Conservation (phyloP, 306 rosid species). For the Rosa chinensis region DNA sequence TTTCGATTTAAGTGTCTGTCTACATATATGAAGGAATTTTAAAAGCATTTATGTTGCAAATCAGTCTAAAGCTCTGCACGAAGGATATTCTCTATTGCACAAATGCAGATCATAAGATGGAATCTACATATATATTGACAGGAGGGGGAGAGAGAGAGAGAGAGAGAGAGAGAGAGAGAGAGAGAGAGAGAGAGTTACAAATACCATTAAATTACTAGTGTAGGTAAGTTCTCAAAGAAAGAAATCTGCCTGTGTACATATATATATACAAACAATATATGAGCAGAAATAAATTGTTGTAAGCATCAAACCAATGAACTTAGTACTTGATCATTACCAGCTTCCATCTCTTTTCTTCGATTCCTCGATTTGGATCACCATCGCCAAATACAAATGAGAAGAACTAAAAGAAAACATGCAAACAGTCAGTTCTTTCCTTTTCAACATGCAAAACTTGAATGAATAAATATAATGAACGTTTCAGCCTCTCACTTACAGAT, state of each 20-base stretch:
- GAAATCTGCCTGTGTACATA: too few relatives aligned
- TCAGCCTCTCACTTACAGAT: slow-evolving; percentile 61
- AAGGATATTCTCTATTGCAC: background rate
- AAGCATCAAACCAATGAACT: slow-evolving; percentile 67
- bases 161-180: too few relatives aligned
- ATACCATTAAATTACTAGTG: too few relatives aligned
- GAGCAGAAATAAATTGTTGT: slow-evolving; percentile 30
- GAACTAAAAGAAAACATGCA: slow-evolving; percentile 46
- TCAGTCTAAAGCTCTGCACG: background rate
- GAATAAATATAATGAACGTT: slow-evolving; percentile 18
- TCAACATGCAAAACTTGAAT: slow-evolving; percentile 18
- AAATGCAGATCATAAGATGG: background rate
- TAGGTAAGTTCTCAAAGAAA: too few relatives aligned
- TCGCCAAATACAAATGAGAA: slow-evolving; percentile 98
- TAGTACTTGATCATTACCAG: slow-evolving; percentile 93
- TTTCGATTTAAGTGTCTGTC: background rate
- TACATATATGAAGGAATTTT: background rate
- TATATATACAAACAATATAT: slow-evolving; percentile 10
- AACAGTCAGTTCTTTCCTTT: slow-evolving; percentile 20
- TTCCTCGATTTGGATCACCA: slow-evolving; percentile 99
- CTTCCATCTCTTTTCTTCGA: slow-evolving; percentile 99
- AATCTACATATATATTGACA: too few relatives aligned
- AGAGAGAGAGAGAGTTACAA: too few relatives aligned
- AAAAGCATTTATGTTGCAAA: background rate
- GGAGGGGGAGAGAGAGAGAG: too few relatives aligned